Evolutionary conservation across 805 yeast species (phyloP).

Genomic region (Pichia thaimueangensis): DNA sequence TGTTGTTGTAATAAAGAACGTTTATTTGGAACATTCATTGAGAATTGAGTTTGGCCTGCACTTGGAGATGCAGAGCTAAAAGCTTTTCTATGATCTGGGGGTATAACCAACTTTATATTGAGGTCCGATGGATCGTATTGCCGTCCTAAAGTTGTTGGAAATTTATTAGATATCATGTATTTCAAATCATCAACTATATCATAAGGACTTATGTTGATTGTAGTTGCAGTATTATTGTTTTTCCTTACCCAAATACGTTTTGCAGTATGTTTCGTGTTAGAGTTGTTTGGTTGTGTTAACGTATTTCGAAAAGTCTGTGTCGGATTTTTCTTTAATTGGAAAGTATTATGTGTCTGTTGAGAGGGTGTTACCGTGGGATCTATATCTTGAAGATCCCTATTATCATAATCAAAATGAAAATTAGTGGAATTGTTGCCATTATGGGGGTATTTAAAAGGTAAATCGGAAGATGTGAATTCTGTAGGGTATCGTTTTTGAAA

Average conservation of each 20-base stretch:
- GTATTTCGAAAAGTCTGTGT: too few species aligned
- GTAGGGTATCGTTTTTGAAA: too few species aligned
- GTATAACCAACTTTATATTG: constrained; percentile 28
- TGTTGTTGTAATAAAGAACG: not conserved
- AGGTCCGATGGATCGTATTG: constrained; percentile 66
- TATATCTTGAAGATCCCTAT: too few species aligned
- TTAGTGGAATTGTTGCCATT: not conserved
- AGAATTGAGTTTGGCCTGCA: not conserved
- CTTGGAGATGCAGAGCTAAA: not conserved
- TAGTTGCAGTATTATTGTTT: constrained; percentile 55
- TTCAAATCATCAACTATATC: constrained; percentile 84
- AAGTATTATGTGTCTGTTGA: too few species aligned
- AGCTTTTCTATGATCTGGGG: constrained; percentile 3
- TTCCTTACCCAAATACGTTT: constrained; percentile 50
- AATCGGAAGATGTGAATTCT: too few species aligned
- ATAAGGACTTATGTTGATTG: constrained; percentile 50
- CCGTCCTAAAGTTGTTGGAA: constrained; percentile 59
- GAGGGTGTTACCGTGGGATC: too few species aligned
- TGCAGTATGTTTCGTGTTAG: not conserved
- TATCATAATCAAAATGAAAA: too few species aligned
- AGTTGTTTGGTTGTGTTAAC: too few species aligned
- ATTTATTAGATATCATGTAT: constrained; percentile 51
- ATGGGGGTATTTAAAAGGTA: too few species aligned
- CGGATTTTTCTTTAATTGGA: too few species aligned
- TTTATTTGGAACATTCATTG: not conserved